These are phyloP conservation scores for Parafenestella ontariensis DNA, from an alignment of 2,329 filamentous ascomycete species.

Conservation along the genomic window DNA sequence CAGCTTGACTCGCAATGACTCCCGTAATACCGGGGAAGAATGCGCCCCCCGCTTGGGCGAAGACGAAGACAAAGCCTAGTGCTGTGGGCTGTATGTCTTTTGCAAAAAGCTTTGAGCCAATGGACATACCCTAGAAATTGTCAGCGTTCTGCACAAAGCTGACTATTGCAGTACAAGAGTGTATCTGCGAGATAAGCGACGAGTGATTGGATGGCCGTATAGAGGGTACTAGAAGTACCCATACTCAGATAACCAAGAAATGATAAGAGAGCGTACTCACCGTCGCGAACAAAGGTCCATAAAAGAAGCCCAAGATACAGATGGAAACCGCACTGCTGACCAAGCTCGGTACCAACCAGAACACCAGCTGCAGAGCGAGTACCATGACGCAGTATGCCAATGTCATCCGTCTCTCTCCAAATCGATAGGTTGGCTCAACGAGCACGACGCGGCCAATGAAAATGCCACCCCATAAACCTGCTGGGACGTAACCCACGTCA, in stretches of 20 bases:
- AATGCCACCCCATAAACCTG: conserved; percentile 65
- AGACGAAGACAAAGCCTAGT: conserved; percentile 64
- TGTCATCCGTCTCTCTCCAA: conserved; percentile 66
- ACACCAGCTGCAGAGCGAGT: conserved; percentile 50
- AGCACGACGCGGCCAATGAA: conserved; percentile 65
- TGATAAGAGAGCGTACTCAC: conserved; percentile 41
- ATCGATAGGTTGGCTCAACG: conserved; percentile 65
- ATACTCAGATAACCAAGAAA: too few relatives aligned
- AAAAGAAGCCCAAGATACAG: conserved; percentile 64
- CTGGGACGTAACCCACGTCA: conserved; percentile 67
- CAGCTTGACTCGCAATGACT: conserved; percentile 52
- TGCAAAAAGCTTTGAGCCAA: conserved; percentile 61
- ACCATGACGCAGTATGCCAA: conserved; percentile 61
- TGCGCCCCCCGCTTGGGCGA: conserved; percentile 63
- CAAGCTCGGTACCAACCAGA: conserved; percentile 35
- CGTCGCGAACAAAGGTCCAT: conserved; percentile 65
- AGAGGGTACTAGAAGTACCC: too few relatives aligned
- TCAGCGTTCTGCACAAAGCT: too few relatives aligned
- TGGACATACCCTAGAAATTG: conserved; percentile 58
- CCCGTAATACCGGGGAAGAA: conserved; percentile 65
- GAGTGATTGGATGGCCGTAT: too few relatives aligned
- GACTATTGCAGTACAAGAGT: too few relatives aligned
- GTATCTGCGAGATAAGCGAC: too few relatives aligned
- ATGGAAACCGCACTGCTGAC: conserved; percentile 61
- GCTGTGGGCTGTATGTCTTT: conserved; percentile 57